These are phyloP conservation scores for Amniculicola lignicola DNA, from an alignment of 495 filamentous ascomycete genomes.

Conservation along the genomic window DNA sequence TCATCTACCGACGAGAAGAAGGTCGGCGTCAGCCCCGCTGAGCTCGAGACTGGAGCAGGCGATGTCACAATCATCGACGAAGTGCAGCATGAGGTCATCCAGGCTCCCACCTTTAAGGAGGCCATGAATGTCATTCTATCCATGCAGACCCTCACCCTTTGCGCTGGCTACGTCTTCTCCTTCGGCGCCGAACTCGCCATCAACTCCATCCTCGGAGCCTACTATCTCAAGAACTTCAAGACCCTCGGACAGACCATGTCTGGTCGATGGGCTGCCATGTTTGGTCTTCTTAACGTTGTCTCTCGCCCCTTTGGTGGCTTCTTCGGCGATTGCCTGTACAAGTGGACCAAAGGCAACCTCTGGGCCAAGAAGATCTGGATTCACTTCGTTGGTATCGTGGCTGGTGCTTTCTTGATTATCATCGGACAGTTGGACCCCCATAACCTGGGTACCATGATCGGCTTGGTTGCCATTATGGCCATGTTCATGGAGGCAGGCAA, in stretches of 20 bases:
- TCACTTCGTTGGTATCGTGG: conserved; percentile 57
- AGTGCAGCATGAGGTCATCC: conserved; percentile 61
- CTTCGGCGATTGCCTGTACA: conserved; percentile 70
- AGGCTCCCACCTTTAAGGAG: conserved; percentile 62
- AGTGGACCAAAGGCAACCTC: conserved; percentile 51
- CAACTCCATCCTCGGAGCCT: conserved; percentile 75
- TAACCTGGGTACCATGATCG: conserved; percentile 64
- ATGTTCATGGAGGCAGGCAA: conserved; percentile 84
- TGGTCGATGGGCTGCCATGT: conserved; percentile 82
- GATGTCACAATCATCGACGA: conserved; percentile 55
- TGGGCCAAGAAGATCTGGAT: conserved; percentile 78
- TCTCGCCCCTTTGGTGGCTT: conserved; percentile 74
- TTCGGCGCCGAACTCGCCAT: conserved; percentile 85
- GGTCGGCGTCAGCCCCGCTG: conserved; percentile 32
- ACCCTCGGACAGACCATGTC: conserved; percentile 67
- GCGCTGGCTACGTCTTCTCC: conserved; percentile 74
- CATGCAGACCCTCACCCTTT: conserved; percentile 63
- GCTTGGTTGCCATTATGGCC: conserved; percentile 68
- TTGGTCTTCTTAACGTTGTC: conserved; percentile 79
- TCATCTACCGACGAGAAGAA: conserved; percentile 30
- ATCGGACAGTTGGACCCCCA: conserved; percentile 67
- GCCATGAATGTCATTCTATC: conserved; percentile 57
- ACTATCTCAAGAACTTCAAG: conserved; percentile 77
- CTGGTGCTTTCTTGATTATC: conserved; percentile 65
- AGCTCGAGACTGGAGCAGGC: conserved; percentile 40